These are phyloP conservation scores for Licmophora abbreviata DNA, from an alignment of 108 stramenopile genomes.

Conservation along the genomic window DNA sequence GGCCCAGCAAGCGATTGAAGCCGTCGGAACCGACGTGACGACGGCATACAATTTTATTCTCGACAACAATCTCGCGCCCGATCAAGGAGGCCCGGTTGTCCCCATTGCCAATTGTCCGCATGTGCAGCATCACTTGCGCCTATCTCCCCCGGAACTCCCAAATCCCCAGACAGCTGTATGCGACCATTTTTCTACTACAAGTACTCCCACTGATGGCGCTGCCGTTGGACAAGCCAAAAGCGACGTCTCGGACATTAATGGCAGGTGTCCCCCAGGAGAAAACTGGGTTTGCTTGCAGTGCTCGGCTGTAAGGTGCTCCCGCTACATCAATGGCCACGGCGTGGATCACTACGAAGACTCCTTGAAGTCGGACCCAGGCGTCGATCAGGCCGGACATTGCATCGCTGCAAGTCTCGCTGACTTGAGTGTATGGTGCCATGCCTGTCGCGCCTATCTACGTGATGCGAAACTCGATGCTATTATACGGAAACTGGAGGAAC, in stretches of 20 bases:
- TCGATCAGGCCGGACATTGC: slow-evolving; percentile 36
- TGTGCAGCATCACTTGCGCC: slow-evolving; percentile 13
- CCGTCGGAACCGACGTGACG: slow-evolving; percentile 21
- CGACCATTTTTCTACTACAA: not conserved
- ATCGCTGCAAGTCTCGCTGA: slow-evolving; percentile 59
- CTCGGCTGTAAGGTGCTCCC: slow-evolving; percentile 45
- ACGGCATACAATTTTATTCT: slow-evolving; percentile 64
- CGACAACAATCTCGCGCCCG: slow-evolving; percentile 36
- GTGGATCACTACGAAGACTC: slow-evolving; percentile 53
- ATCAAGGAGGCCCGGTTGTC: slow-evolving; percentile 56
- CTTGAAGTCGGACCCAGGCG: slow-evolving; percentile 12
- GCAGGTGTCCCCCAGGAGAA: slow-evolving; percentile 42
- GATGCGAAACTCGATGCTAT: slow-evolving; percentile 24
- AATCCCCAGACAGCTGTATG: slow-evolving; percentile 6
- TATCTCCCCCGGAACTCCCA: slow-evolving; percentile 6
- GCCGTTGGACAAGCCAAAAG: slow-evolving; percentile 5
- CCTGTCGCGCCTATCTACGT: slow-evolving; percentile 47
- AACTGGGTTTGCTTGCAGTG: slow-evolving; percentile 75
- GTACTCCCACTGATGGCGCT: slow-evolving; percentile 3
- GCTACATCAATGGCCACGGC: slow-evolving; percentile 73
- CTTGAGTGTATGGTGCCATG: slow-evolving; percentile 77
- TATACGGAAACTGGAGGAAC: slow-evolving; percentile 26
- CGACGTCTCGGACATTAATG: slow-evolving; percentile 3
- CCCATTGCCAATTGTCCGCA: slow-evolving; percentile 72
- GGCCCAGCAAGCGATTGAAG: slow-evolving; percentile 9